These are phyloP conservation scores for Meyerozyma sp. DNA, from an alignment of 1,139 yeast genomes.

Conservation along the genomic window DNA sequence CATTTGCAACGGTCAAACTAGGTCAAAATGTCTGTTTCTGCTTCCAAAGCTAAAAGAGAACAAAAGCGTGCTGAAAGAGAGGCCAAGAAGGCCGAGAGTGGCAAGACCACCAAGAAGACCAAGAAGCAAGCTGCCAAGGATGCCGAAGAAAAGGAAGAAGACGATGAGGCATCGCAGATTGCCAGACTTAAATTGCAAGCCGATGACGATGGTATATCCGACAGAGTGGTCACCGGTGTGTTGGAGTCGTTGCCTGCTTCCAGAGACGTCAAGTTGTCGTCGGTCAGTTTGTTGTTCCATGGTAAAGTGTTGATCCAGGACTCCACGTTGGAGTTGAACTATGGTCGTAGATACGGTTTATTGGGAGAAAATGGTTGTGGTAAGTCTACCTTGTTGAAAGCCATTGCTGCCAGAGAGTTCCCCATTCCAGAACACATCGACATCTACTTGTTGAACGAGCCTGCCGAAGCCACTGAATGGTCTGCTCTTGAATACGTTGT, in stretches of 20 bases:
- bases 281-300: slow-evolving; percentile 90
- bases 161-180: slow-evolving; percentile 67
- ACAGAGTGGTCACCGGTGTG: slow-evolving; percentile 98
- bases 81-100: slow-evolving; percentile 66
- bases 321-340: slow-evolving; percentile 85
- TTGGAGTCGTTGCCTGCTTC: slow-evolving; percentile 84
- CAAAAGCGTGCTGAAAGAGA: slow-evolving; percentile 63
- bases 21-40: slow-evolving; percentile 51
- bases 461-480: slow-evolving; percentile 89
- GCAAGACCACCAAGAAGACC: slow-evolving; percentile 61
- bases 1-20: background rate
- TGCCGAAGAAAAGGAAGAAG: slow-evolving; percentile 57
- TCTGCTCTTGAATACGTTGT: slow-evolving; percentile 96
- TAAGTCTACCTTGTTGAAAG: slow-evolving; percentile 88
- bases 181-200: slow-evolving; percentile 86
- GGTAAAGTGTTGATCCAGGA: slow-evolving; percentile 96
- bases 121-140: slow-evolving; percentile 50
- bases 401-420: slow-evolving; percentile 93
- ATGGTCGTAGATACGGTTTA: slow-evolving; percentile 94
- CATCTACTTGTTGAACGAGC: slow-evolving; percentile 89
- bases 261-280: slow-evolving; percentile 87
- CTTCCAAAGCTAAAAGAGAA: slow-evolving; percentile 97
- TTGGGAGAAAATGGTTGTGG: slow-evolving; percentile 99
- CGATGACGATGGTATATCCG: slow-evolving; percentile 90
- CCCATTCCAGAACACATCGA: slow-evolving; percentile 93